phyloP scores from a whole-genome alignment of 768 basidiomycete species.

The Serendipita sp. region DNA sequence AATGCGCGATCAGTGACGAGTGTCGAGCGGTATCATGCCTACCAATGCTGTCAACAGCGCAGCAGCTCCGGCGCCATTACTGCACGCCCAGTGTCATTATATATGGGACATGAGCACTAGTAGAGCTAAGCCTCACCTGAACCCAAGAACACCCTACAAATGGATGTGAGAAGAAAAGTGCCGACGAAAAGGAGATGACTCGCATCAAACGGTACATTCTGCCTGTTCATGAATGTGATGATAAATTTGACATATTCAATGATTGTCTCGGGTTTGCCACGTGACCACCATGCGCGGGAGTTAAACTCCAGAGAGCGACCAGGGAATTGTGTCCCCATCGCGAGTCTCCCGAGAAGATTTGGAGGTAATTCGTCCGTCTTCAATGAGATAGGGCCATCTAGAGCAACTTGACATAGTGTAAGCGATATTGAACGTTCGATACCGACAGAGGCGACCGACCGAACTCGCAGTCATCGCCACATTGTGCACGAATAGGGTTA shows the following conservation, averaged over 20 bases:
- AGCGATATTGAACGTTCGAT: not conserved
- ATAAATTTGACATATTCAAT: constrained; percentile 40
- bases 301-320: constrained; percentile 22
- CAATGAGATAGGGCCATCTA: constrained; percentile 55
- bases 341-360: constrained; percentile 25
- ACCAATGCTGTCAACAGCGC: constrained; percentile 56
- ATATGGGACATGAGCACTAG: no score
- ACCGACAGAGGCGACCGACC: constrained; percentile 25
- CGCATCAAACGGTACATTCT: constrained; percentile 40
- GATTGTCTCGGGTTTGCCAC: constrained; percentile 38
- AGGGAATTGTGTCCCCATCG: constrained; percentile 22
- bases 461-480: constrained; percentile 47
- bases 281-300: constrained; percentile 60
- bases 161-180: not conserved
- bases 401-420: constrained; percentile 36
- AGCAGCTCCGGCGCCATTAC: constrained; percentile 63
- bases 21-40: not conserved
- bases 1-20: not conserved
- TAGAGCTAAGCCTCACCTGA: constrained; percentile 34
- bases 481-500: constrained; percentile 61
- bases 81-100: not conserved
- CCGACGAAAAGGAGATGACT: constrained; percentile 16
- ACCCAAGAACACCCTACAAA: constrained; percentile 58
- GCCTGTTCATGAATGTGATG: constrained; percentile 38
- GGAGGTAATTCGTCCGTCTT: constrained; percentile 44